Base-by-base conservation (phyloP, 108 stramenopile genomes). In the Pseudonitzschia multistriata region DNA sequence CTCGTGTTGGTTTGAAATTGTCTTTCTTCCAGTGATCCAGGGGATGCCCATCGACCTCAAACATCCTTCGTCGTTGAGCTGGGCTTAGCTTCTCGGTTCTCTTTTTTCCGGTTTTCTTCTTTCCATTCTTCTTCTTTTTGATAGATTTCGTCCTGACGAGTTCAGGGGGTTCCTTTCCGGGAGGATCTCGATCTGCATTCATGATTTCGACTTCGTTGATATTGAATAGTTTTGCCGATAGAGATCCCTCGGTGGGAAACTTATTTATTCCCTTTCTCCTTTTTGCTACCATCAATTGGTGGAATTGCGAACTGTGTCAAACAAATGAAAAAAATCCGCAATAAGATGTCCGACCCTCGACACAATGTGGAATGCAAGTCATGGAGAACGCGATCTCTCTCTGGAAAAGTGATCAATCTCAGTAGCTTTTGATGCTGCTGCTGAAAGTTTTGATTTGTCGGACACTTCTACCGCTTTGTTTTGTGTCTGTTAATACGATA, bases 1-100 rank as follows among this genome's bases (percentile, higher is more conserved):
- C 73, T 6, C 73, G 73, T 49, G 67, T 45, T 21, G 73, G 65
- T 35, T 74, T 37, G 36, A 74, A 74, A 40, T 74, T 74, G 10
- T 45, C 31, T 24, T 49, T 57, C 29, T 74, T 64, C 73, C 73
- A 74, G 17, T 74, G 73, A 3, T 50, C 25, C 1, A 74, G 62
- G 8, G 73, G 66, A 13, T 34, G 27, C 19, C 73, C 73, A 39
- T 74, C 66, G 0, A 74, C 73, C 39, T 74, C 73, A 67, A 67
- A 67, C 50, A 74, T 64, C 49, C 66, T 33, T 34, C 73, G 72
- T 52, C 63, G 59, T 45, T n/a, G n/a, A n/a, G n/a, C n/a, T n/a
- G n/a, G n/a, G n/a, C n/a, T n/a, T n/a, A n/a, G n/a, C n/a, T n/a
- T n/a, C n/a, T n/a, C n/a, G n/a, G n/a, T n/a, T n/a, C n/a, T n/a